phyloP scores from a whole-genome alignment of 345 rosid species.

The Euphorbia peplus region DNA sequence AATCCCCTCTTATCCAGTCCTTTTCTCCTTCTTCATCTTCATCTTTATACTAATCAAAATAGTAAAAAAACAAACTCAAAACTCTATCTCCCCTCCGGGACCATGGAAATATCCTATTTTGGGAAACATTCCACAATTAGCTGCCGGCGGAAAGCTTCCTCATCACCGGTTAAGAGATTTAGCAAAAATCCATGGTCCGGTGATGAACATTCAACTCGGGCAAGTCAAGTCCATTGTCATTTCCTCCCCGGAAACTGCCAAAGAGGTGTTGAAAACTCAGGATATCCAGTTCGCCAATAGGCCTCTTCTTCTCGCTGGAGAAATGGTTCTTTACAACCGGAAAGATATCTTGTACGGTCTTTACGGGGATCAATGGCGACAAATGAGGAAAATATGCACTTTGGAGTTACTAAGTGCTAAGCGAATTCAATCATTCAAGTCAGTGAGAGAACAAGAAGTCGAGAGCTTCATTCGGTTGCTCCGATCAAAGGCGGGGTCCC shows the following conservation, averaged over 20 bases:
- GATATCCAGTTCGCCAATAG: constrained; percentile 5
- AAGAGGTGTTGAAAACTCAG: constrained; percentile 13
- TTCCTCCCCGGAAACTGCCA: constrained; percentile 14
- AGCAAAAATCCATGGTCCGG: constrained; percentile 6
- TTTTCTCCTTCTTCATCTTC: background rate
- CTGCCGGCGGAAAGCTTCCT: background rate
- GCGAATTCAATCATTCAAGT: background rate
- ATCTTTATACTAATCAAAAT: too few relatives aligned
- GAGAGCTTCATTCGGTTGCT: background rate
- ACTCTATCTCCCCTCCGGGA: constrained; percentile 18
- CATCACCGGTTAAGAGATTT: background rate
- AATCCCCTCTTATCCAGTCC: background rate
- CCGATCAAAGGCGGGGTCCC: constrained; percentile 8
- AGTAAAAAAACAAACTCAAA: background rate
- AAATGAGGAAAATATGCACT: constrained; percentile 6
- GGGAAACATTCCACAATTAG: constrained; percentile 34
- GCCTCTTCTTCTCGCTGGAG: background rate
- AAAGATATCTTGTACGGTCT: background rate
- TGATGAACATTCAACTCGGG: constrained; percentile 16
- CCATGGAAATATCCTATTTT: constrained; percentile 35
- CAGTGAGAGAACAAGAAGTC: constrained; percentile 10
- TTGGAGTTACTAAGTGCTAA: background rate
- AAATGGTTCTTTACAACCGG: background rate
- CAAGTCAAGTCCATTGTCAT: background rate
- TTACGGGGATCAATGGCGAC: constrained; percentile 16